Base-by-base conservation (phyloP, 306 rosid genomes). In the Castanea sativa region DNA sequence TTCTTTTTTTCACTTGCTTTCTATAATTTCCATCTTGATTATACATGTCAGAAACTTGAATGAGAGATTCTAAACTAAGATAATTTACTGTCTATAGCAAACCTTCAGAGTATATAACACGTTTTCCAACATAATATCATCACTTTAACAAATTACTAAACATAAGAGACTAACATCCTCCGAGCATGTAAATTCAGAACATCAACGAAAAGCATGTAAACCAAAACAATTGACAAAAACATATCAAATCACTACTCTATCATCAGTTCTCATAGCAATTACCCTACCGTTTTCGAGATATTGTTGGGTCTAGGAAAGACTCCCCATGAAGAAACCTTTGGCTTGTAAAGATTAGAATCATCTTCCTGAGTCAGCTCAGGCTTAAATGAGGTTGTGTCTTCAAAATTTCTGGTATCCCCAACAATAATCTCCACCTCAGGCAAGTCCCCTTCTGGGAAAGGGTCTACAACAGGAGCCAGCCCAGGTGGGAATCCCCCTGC, bases 261-360 rank as follows among this genome's bases (percentile, higher is more conserved):
- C 70, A 79, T 49, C 76, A 64, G 14, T 14, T 21, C 23, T 38
- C 27, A 56, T 45, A 38, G 10, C 2, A 68, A 77, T 79, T 18
- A 71, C 18, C 88, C 76, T 88, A 94, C 98, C 83, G 93, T 88
- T 84, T 88, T 92, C 4, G 98, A 94, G 79, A 94, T 94, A 78
- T 94, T 83, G 85, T 77, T 75, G 4, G 98, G 98, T 77, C 98
- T 89, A 53, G 98, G 98, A 90, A 94, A 94, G 80, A 89, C 94
- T 78, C 97, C 97, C 98, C 98, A 92, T 3, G 97, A 85, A 67
- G 98, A 91, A 82, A 92, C 97, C 86, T 87, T 91, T 32, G 97
- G 97, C 90, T 92, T 90, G 90, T 94, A 92, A 32, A 88, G 49
- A 55, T 88, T 88, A 20, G 88, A 56, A n/a, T 88, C 91, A 11